Percentiles rank a stretch among this genome's conserved stretches.
phyloP scores from a whole-genome alignment of 2,329 filamentous ascomycete species.

The Penicillium sp. region DNA sequence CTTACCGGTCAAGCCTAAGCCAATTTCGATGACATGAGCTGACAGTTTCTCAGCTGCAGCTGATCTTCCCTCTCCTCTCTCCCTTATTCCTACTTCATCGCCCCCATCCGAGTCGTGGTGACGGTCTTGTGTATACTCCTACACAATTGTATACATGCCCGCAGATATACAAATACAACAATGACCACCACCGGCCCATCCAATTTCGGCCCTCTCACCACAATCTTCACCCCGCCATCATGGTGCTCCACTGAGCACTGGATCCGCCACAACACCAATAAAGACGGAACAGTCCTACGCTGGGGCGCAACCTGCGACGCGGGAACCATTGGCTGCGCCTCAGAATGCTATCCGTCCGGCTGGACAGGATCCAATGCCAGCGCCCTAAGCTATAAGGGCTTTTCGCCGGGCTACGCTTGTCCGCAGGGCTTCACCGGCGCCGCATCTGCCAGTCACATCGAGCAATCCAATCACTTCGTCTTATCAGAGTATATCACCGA shows the following conservation, averaged over 20 bases:
- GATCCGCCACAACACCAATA: conserved; percentile 6
- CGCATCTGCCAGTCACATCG: conserved; percentile 4
- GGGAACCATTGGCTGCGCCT: conserved; percentile 8
- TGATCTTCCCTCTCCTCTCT: background rate
- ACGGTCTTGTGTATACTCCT: background rate
- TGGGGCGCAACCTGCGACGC: conserved; percentile 14
- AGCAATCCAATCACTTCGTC: background rate
- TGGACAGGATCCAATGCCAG: conserved; percentile 9
- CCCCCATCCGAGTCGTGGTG: background rate
- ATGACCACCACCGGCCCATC: conserved; percentile 14
- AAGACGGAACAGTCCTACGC: background rate
- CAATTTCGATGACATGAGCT: background rate
- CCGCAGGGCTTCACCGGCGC: conserved; percentile 11
- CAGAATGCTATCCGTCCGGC: conserved; percentile 12
- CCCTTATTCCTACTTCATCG: background rate
- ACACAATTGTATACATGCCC: no score
- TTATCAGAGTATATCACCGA: conserved; percentile 11
- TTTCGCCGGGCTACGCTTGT: conserved; percentile 12
- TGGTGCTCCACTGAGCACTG: conserved; percentile 12
- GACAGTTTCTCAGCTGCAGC: background rate
- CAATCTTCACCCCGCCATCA: conserved; percentile 5
- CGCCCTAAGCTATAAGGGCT: conserved; percentile 13
- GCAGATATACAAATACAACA: background rate
- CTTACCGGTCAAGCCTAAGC: no score
- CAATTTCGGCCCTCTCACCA: conserved; percentile 20